A percentile compares a stretch with the other conserved stretches of the same genome.
phyloP scores from a whole-genome alignment of 192 early-diverging fungal species.

The Helicostylum pulchrum region DNA sequence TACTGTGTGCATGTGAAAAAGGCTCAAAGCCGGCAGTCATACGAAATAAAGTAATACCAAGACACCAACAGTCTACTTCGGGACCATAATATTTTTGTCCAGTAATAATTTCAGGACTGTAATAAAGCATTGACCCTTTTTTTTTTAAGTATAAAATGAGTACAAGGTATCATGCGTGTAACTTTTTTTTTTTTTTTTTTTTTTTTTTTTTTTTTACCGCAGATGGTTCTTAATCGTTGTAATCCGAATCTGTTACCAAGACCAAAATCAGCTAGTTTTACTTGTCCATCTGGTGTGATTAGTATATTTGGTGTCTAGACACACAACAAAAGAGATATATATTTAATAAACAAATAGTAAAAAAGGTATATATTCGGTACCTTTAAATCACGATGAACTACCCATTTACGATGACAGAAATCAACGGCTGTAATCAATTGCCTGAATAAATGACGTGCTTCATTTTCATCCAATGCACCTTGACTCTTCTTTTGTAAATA shows the following conservation, averaged over 20 bases:
- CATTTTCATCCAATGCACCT: conserved; percentile 76
- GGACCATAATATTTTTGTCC: conserved; percentile 90
- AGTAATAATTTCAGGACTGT: conserved; percentile 87
- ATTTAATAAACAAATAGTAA: neutral
- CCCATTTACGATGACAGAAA: conserved; percentile 67
- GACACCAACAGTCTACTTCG: conserved; percentile 94
- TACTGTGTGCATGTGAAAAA: conserved; percentile 44
- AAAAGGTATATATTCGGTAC: conserved; percentile 45
- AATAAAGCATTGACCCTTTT: conserved; percentile 80
- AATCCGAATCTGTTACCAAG: conserved; percentile 78
- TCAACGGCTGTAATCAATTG: conserved; percentile 78
- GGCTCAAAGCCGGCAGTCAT: conserved; percentile 61
- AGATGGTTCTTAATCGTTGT: conserved; percentile 76
- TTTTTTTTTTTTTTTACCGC: no score
- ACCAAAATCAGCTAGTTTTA: conserved; percentile 93
- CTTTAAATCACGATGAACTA: conserved; percentile 89
- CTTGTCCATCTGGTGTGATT: conserved; percentile 63
- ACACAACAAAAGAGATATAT: no score
- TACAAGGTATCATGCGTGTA: neutral
- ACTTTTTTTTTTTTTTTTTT: no score
- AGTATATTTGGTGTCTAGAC: conserved; percentile 75
- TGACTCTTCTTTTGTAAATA: conserved; percentile 68
- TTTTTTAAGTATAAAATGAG: neutral
- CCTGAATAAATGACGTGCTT: conserved; percentile 83
- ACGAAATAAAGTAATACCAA: conserved; percentile 89